Percentiles rank a stretch among this genome's conserved stretches.
Evolutionary conservation across 805 yeast species (phyloP).

Genomic region (Diddensiella transvaalensis): DNA sequence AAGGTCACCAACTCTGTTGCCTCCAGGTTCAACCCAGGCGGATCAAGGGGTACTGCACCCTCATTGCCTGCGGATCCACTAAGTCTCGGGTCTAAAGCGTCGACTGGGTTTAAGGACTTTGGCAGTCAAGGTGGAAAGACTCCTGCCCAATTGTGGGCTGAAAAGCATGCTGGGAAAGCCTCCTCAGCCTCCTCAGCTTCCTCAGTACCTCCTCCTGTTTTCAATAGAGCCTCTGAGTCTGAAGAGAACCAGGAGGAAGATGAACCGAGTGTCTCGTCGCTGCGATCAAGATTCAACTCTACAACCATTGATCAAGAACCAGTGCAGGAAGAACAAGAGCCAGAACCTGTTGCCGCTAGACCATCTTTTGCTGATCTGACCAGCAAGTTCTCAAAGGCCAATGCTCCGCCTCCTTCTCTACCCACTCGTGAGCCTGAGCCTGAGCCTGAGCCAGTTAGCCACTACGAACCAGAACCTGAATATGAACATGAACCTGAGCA

Average conservation of each 20-base stretch:
- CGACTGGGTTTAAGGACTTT: slow-evolving; percentile 45
- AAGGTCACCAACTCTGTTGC: slow-evolving; percentile 38
- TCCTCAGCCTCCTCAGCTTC: slow-evolving; percentile 29
- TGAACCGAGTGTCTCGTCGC: slow-evolving; percentile 4
- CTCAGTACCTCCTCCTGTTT: slow-evolving; percentile 19
- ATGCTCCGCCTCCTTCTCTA: slow-evolving; percentile 10
- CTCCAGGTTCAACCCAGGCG: slow-evolving; percentile 31
- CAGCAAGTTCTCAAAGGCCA: slow-evolving; percentile 25
- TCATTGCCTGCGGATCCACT: slow-evolving; percentile 39
- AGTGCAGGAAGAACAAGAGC: slow-evolving; percentile 9
- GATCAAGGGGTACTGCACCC: slow-evolving; percentile 37
- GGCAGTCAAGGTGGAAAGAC: slow-evolving; percentile 76
- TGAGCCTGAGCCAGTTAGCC: slow-evolving; percentile 11
- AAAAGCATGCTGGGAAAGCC: slow-evolving; percentile 60
- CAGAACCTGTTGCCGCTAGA: slow-evolving; percentile 19
- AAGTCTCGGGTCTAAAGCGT: slow-evolving; percentile 31
- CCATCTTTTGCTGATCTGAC: slow-evolving; percentile 28
- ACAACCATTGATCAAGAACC: slow-evolving; percentile 10
- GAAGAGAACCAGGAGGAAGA: slow-evolving; percentile 18
- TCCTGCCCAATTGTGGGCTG: slow-evolving; percentile 97
- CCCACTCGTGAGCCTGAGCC: slow-evolving; percentile 25
- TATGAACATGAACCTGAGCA: slow-evolving; percentile 16
- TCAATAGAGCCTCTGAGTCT: not conserved
- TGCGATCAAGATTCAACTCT: slow-evolving; percentile 9
- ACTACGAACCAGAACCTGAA: slow-evolving; percentile 23